Evolutionary conservation across 495 filamentous ascomycete genomes (phyloP).

Genomic region (Tuber magnatum): DNA sequence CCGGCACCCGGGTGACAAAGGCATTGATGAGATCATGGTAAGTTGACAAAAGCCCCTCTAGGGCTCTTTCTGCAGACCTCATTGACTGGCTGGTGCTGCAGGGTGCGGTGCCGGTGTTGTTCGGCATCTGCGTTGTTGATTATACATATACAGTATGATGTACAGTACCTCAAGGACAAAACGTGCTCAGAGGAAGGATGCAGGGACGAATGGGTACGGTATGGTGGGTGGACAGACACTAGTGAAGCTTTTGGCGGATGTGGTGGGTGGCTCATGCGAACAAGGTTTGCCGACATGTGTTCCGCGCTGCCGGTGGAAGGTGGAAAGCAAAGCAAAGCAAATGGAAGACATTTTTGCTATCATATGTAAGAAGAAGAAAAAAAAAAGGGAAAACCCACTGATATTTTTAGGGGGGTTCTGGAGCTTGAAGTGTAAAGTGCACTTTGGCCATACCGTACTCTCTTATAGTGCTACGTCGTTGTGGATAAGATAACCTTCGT

Average conservation of each 20-base stretch:
- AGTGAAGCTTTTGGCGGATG: neutral
- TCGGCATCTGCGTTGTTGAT: neutral
- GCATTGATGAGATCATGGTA: conserved; percentile 63
- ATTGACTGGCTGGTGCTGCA: conserved; percentile 11
- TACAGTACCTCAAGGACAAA: neutral
- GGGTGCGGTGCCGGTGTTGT: conserved; percentile 15
- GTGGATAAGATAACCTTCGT: neutral
- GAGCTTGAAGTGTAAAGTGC: neutral
- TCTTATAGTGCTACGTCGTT: neutral
- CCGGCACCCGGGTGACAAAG: conserved; percentile 51
- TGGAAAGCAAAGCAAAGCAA: neutral
- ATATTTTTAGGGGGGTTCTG: neutral
- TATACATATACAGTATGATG: neutral
- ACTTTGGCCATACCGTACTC: neutral
- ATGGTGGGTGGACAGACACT: neutral
- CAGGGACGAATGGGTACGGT: neutral
- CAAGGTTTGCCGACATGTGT: conserved; percentile 2
- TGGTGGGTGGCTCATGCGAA: conserved; percentile 1
- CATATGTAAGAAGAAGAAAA: no score
- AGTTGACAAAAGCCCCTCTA: conserved; percentile 52
- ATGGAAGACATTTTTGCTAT: neutral
- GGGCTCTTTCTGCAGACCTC: neutral
- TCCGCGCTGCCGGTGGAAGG: neutral
- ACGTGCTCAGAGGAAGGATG: neutral
- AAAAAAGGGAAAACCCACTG: neutral